phyloP scores from a whole-genome alignment of 2,329 filamentous ascomycete genomes.

The Westerdykella ornata region DNA sequence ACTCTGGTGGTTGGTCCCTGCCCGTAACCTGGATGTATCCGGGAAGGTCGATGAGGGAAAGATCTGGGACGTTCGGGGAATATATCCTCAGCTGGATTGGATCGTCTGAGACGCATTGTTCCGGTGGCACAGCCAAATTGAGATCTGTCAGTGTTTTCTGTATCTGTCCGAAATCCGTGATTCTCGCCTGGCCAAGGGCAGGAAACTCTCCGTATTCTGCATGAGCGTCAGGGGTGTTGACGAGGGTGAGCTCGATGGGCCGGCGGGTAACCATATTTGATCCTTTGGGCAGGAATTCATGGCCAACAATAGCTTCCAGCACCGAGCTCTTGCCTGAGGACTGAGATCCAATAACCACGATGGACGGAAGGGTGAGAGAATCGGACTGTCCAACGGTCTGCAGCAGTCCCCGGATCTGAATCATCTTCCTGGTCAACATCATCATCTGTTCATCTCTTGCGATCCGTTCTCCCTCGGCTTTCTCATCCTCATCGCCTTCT shows the following conservation, averaged over 20 bases:
- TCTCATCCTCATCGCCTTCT: conserved; percentile 58
- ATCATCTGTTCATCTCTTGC: conserved; percentile 98
- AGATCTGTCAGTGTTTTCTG: conserved; percentile 92
- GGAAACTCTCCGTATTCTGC: conserved; percentile 96
- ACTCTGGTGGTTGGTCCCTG: conserved; percentile 77
- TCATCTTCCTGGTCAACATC: conserved; percentile 98
- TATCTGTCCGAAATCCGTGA: conserved; percentile 86
- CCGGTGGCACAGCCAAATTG: conserved; percentile 84
- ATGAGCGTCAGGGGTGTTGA: conserved; percentile 84
- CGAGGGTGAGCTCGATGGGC: conserved; percentile 89
- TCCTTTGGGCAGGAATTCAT: conserved; percentile 97
- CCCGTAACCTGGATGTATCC: conserved; percentile 96
- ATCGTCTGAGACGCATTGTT: conserved; percentile 90
- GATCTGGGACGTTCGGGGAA: conserved; percentile 88
- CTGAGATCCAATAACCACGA: conserved; percentile 98
- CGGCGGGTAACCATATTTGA: conserved; percentile 96
- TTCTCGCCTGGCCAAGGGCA: conserved; percentile 78
- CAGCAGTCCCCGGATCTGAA: conserved; percentile 89
- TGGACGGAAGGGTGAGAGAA: conserved; percentile 81
- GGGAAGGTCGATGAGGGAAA: conserved; percentile 91
- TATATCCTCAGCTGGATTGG: conserved; percentile 94
- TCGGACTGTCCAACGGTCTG: conserved; percentile 89
- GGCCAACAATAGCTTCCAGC: conserved; percentile 90
- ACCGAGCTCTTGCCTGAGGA: conserved; percentile 98
- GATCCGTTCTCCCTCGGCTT: conserved; percentile 56